Percentiles rank a stretch among this genome's conserved stretches.
Evolutionary conservation across 2,329 filamentous ascomycete species (phyloP).

Genomic region (Pseudopyrenochaeta lycopersici): DNA sequence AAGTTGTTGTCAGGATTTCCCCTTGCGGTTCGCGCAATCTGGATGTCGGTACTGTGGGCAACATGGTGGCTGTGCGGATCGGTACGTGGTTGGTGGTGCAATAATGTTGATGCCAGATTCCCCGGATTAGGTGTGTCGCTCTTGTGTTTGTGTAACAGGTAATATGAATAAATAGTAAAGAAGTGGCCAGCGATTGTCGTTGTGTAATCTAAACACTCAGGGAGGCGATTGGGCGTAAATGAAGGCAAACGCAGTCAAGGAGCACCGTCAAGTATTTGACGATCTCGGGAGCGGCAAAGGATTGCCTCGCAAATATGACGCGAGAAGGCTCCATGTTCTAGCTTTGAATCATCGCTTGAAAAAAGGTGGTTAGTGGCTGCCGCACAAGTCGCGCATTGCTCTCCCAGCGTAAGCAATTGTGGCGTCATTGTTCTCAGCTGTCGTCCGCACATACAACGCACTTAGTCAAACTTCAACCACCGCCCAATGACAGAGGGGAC

Average conservation of each 20-base stretch:
- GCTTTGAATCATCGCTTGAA: neutral
- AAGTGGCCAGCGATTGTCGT: constrained; percentile 26
- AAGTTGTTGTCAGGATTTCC: constrained; percentile 59
- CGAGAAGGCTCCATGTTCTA: constrained; percentile 22
- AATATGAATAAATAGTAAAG: constrained; percentile 15
- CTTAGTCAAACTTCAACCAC: constrained; percentile 1
- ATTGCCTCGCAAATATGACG: constrained; percentile 2
- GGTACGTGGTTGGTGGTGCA: constrained; percentile 17
- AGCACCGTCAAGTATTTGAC: constrained; percentile 2
- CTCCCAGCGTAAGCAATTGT: constrained; percentile 8
- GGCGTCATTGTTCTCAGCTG: neutral
- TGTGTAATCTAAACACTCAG: constrained; percentile 30
- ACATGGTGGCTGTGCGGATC: constrained; percentile 17
- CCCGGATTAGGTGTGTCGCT: constrained; percentile 5
- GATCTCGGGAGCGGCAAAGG: neutral
- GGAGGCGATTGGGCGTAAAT: constrained; percentile 26
- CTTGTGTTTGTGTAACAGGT: constrained; percentile 20
- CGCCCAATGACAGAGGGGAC: neutral
- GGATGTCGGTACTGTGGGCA: constrained; percentile 13
- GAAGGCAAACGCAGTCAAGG: constrained; percentile 7
- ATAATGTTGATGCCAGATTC: constrained; percentile 18
- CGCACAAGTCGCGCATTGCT: constrained; percentile 35
- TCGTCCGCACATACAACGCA: constrained; percentile 28
- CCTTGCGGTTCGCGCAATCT: constrained; percentile 19
- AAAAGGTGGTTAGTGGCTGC: constrained; percentile 8